These are phyloP conservation scores for Davidsoniella neocaledoniae DNA, from an alignment of 2,329 filamentous ascomycete genomes.

Conservation along the genomic window DNA sequence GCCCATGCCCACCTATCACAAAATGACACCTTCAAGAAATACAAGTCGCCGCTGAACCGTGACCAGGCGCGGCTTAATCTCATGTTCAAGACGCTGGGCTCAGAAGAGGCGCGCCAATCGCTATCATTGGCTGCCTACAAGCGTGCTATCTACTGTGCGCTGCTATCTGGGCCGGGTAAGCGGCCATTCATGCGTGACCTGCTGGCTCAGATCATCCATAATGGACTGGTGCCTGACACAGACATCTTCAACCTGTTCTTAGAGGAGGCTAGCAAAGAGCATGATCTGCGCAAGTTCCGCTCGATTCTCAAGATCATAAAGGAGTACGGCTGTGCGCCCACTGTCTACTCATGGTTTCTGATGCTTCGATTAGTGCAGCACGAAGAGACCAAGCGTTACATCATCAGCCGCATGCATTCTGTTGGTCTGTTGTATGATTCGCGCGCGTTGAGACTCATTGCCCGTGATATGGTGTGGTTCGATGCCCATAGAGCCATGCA, in stretches of 20 bases:
- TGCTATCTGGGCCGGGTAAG: constrained; percentile 16
- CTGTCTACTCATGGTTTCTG: constrained; percentile 30
- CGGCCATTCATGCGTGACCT: constrained; percentile 19
- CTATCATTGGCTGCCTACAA: constrained; percentile 27
- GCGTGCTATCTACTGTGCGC: constrained; percentile 27
- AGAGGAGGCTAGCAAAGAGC: constrained; percentile 22
- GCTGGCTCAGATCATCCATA: constrained; percentile 21
- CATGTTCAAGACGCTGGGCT: constrained; percentile 24
- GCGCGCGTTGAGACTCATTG: constrained; percentile 22
- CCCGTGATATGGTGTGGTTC: constrained; percentile 25
- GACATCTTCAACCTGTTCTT: constrained; percentile 33
- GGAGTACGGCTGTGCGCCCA: constrained; percentile 22
- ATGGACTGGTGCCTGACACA: constrained; percentile 27
- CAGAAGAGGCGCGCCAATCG: constrained; percentile 19
- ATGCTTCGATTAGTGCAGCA: constrained; percentile 38
- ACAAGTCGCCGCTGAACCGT: constrained; percentile 21
- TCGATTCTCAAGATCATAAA: constrained; percentile 26
- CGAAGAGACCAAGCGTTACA: constrained; percentile 34
- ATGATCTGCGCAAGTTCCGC: constrained; percentile 27
- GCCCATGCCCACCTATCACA: constrained; percentile 22
- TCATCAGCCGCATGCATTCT: constrained; percentile 30
- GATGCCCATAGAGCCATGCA: constrained; percentile 28
- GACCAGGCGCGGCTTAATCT: constrained; percentile 23
- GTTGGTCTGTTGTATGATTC: constrained; percentile 26
- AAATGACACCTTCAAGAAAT: constrained; percentile 21